Evolutionary conservation across 2,329 filamentous ascomycete genomes (phyloP).

Genomic region (Dothistroma septosporum): DNA sequence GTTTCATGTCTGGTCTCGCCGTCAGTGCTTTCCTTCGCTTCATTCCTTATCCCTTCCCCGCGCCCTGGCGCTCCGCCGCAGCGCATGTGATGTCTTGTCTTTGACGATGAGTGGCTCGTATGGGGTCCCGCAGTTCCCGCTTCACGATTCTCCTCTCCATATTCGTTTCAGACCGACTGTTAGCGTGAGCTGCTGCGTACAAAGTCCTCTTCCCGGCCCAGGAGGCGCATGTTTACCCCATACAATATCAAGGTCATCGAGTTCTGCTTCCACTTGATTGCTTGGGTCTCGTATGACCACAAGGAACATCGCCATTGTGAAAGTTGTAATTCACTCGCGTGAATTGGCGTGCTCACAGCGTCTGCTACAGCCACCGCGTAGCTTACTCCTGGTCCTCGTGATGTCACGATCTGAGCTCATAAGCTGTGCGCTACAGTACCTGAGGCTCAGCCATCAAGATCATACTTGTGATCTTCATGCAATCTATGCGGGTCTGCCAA

Average conservation of each 20-base stretch:
- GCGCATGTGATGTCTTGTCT: too few relatives aligned
- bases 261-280: neutral
- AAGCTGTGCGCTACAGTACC: neutral
- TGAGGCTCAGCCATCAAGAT: constrained; percentile 5
- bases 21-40: too few relatives aligned
- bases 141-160: too few relatives aligned
- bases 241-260: neutral
- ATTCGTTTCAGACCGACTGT: neutral
- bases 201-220: neutral
- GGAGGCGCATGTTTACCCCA: too few relatives aligned
- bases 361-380: neutral
- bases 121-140: too few relatives aligned
- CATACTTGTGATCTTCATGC: constrained; percentile 6
- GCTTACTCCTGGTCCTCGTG: neutral
- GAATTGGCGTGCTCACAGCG: neutral
- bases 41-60: too few relatives aligned
- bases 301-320: too few relatives aligned
- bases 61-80: too few relatives aligned
- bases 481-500: neutral
- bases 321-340: too few relatives aligned
- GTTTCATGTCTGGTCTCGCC: too few relatives aligned
- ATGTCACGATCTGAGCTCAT: neutral
- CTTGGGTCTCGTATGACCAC: neutral
- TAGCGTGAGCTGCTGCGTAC: neutral
- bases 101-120: too few relatives aligned